These are phyloP conservation scores for Barnettozyma vustinii DNA, from an alignment of 805 yeast genomes.

Conservation along the genomic window DNA sequence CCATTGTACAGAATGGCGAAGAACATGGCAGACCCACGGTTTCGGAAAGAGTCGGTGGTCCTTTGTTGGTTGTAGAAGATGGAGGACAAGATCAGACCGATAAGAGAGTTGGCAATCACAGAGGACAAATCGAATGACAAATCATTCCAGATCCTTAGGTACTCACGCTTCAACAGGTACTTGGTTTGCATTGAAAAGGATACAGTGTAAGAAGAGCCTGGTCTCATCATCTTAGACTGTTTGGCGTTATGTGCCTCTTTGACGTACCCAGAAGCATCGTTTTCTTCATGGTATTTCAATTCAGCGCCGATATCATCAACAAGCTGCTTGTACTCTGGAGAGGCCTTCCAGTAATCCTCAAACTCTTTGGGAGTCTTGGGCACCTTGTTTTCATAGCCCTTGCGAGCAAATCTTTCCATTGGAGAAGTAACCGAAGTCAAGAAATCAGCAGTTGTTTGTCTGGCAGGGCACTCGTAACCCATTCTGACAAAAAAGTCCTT, in stretches of 20 bases:
- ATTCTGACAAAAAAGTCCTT: constrained; percentile 43
- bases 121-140: constrained; percentile 38
- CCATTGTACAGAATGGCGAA: constrained; percentile 62
- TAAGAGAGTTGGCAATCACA: constrained; percentile 39
- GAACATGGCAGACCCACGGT: constrained; percentile 61
- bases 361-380: constrained; percentile 52
- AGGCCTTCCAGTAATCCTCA: constrained; percentile 41
- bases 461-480: constrained; percentile 52
- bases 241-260: constrained; percentile 42
- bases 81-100: constrained; percentile 53
- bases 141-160: constrained; percentile 45
- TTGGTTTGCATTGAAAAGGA: constrained; percentile 48
- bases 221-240: constrained; percentile 43
- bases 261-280: constrained; percentile 35
- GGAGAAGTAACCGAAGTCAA: constrained; percentile 53
- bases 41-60: constrained; percentile 43
- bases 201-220: constrained; percentile 47
- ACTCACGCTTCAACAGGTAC: constrained; percentile 40
- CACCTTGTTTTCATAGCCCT: constrained; percentile 42
- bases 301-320: constrained; percentile 38
- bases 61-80: constrained; percentile 47
- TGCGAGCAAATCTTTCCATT: constrained; percentile 37
- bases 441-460: constrained; percentile 58
- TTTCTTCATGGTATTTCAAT: background rate
- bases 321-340: constrained; percentile 36